Evolutionary conservation across 345 rosid species (phyloP).

Genomic region (Gossypium arboreum): DNA sequence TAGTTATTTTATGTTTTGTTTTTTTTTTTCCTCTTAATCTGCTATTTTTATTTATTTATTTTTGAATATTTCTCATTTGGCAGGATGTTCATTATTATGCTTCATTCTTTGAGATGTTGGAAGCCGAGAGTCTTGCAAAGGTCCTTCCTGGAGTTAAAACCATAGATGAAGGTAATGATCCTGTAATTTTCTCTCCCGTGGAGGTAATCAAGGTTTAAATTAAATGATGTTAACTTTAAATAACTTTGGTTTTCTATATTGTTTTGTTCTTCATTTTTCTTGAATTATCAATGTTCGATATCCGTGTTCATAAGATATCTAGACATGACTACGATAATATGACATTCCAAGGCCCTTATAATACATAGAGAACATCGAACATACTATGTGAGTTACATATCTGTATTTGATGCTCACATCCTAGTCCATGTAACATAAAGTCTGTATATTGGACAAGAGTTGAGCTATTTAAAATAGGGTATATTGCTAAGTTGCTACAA

Average conservation of each 20-base stretch:
- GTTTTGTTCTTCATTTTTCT: background rate
- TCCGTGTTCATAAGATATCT: background rate
- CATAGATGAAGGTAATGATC: constrained; percentile 55
- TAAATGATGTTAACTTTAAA: background rate
- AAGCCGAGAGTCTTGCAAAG: constrained; percentile 46
- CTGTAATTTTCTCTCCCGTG: background rate
- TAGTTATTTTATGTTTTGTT: background rate
- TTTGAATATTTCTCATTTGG: constrained; percentile 11
- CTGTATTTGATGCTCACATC: background rate
- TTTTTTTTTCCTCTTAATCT: background rate
- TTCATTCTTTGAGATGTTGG: constrained; percentile 66
- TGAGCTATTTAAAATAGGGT: background rate
- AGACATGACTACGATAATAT: background rate
- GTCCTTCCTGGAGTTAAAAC: constrained; percentile 66
- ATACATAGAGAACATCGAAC: background rate
- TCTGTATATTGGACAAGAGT: background rate
- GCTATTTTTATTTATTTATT: background rate
- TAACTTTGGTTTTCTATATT: background rate
- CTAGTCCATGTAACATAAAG: background rate
- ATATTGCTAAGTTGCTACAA: background rate
- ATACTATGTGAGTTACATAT: background rate
- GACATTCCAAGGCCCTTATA: background rate
- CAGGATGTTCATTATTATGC: constrained; percentile 52
- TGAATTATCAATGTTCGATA: background rate
- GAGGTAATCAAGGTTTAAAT: background rate